Evolutionary conservation across 106 monocot genomes (phyloP), one percentile per base, ranked within the genome.

Genomic region (Gastrodia elata): DNA sequence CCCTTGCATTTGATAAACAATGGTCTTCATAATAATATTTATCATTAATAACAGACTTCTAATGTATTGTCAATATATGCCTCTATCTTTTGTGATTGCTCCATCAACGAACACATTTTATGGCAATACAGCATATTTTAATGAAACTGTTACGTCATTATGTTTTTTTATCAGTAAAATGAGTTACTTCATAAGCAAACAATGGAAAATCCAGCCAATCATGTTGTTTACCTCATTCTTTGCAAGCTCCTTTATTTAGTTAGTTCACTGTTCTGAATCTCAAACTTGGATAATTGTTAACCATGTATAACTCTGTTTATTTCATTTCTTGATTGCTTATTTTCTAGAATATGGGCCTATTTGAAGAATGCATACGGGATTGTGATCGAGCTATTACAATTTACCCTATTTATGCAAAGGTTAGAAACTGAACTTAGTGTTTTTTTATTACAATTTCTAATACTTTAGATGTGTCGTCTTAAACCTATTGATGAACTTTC

Each of bases 321-420:
- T 67, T 67, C 67, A 38, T 67, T 8, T 67, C 7, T 67, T 36
- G 1, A 34, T 36, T 67, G n/a, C 36, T 67, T 5, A 18, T 34
- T 67, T 36, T 67, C 37, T n/a, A 67, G 67, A 67, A 67, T 37
- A 67, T 67, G 4, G 67, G 67, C 3, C 35, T 38, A 6, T 67
- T 67, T 67, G 67, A 67, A 37, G 67, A 67, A 67, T 67, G 67
- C 36, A 67, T 67, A 36, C 34, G 67, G 38, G 67, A 67, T n/a
- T 67, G 67, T 67, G 67, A 20, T 67, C 34, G 67, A 38, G 67
- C 67, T 14, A 67, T 67, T 67, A 27, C 67, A 34, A n/a, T 67
- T 36, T 67, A 37, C 37, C 67, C 67, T 38, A 7, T 67, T 34
- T 67, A 67, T 67, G 36, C 67, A 36, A 67, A 67, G 67, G 67